These are phyloP conservation scores for Xylariaceae sp. DNA, from an alignment of 2,329 filamentous ascomycete genomes.

Conservation along the genomic window DNA sequence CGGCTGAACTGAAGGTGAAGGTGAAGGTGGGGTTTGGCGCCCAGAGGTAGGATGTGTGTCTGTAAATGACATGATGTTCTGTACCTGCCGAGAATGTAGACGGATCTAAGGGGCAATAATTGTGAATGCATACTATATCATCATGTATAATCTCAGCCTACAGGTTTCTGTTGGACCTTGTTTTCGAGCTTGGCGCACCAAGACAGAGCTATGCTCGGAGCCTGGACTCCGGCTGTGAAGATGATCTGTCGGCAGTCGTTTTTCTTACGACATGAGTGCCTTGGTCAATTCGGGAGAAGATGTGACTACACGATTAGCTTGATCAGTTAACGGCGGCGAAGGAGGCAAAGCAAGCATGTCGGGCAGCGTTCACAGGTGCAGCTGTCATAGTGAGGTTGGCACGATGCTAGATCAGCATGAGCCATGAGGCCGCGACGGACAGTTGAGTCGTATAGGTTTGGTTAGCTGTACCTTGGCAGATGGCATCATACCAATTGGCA, in stretches of 20 bases:
- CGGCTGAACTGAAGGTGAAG: constrained; percentile 19
- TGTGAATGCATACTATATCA: not conserved
- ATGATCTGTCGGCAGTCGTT: constrained; percentile 4
- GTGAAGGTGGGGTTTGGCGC: constrained; percentile 7
- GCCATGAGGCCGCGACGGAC: no score
- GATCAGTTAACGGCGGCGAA: no score
- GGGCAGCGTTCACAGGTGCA: no score
- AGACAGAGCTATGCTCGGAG: constrained; percentile 9
- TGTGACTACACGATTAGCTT: no score
- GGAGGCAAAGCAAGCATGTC: no score
- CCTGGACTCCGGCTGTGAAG: constrained; percentile 11
- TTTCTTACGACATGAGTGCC: not conserved
- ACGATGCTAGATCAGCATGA: no score
- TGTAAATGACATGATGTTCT: constrained; percentile 1
- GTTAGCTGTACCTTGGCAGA: not conserved
- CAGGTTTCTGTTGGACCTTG: not conserved
- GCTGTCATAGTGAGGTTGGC: no score
- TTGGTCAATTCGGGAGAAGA: not conserved
- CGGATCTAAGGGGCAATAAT: constrained; percentile 5
- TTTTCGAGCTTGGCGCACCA: constrained; percentile 8
- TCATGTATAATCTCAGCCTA: not conserved
- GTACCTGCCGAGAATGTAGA: constrained; percentile 8
- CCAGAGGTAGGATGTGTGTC: not conserved
- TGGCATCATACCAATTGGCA: not conserved
- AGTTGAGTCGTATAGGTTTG: not conserved